Percentiles rank a stretch among this genome's conserved stretches.
Conservation (phyloP, 345 rosid genomes). For the Populus deltoides region DNA sequence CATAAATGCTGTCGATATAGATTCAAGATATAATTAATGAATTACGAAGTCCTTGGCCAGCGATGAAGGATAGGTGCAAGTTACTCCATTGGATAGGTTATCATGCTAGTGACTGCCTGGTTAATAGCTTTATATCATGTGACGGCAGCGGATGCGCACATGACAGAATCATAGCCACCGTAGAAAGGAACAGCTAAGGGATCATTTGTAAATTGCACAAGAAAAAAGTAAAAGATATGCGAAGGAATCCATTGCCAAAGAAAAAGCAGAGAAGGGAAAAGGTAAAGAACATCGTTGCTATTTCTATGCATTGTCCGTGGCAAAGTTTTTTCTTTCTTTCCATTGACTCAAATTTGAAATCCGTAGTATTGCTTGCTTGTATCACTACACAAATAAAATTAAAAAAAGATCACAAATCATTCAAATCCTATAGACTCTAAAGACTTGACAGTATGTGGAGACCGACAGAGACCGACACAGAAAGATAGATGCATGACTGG, state of each 20-base stretch:
- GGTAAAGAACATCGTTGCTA: constrained; percentile 31
- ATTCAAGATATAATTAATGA: not conserved
- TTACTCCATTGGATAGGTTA: not conserved
- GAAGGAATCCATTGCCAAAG: constrained; percentile 14
- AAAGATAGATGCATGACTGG: constrained; percentile 15
- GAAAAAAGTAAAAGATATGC: constrained; percentile 9
- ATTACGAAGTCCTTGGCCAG: not conserved
- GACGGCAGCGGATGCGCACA: constrained; percentile 6
- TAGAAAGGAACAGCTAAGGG: not conserved
- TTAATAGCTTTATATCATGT: not conserved
- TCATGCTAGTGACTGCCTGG: not conserved
- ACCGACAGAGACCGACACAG: constrained; percentile 14
- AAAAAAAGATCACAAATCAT: constrained; percentile 2
- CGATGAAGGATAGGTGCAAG: not conserved
- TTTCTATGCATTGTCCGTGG: constrained; percentile 40
- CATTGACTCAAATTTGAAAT: constrained; percentile 25
- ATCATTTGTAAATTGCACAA: constrained; percentile 15
- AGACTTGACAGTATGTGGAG: constrained; percentile 11
- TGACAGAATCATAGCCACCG: not conserved
- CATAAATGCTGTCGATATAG: not conserved
- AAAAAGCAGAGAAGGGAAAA: constrained; percentile 7
- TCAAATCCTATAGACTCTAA: constrained; percentile 30
- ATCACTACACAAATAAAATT: constrained; percentile 28
- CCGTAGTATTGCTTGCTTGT: constrained; percentile 30
- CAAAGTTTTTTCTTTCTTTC: constrained; percentile 17